These are phyloP conservation scores for Carex pumila DNA, from an alignment of 176 grass and related monocot genomes.

Conservation along the genomic window DNA sequence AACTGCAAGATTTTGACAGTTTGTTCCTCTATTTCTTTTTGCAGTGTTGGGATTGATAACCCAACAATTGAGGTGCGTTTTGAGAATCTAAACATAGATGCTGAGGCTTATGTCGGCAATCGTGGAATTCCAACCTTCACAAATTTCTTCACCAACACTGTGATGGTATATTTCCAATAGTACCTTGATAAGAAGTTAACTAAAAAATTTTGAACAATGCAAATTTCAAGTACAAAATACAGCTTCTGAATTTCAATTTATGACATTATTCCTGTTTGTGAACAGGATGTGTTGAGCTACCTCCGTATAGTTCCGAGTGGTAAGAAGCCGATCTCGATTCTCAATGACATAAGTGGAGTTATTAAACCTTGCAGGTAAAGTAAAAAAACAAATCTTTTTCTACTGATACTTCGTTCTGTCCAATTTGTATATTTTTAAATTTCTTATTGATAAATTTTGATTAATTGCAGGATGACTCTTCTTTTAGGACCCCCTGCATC, in stretches of 20 bases:
- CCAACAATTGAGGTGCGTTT: constrained; percentile 90
- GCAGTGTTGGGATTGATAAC: constrained; percentile 84
- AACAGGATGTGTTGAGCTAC: constrained; percentile 55
- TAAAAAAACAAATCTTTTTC: not conserved
- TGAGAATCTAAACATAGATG: constrained; percentile 65
- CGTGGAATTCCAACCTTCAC: constrained; percentile 68
- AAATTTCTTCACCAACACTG: constrained; percentile 90
- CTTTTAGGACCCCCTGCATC: constrained; percentile 88
- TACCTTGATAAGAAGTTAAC: not conserved
- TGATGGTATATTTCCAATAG: constrained; percentile 35
- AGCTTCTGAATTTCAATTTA: constrained; percentile 23
- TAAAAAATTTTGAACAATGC: not conserved
- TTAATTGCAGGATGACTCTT: constrained; percentile 63
- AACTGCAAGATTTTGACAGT: not conserved
- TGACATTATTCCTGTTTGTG: not conserved
- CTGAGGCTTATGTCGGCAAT: constrained; percentile 81
- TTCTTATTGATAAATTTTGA: not conserved
- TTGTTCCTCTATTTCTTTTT: not conserved
- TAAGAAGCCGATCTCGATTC: constrained; percentile 64
- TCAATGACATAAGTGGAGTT: constrained; percentile 78
- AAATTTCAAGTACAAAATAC: not conserved
- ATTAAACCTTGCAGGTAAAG: constrained; percentile 65
- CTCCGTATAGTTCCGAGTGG: constrained; percentile 52
- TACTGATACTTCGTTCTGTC: not conserved
- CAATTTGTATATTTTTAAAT: not conserved